phyloP scores from a whole-genome alignment of 345 rosid genomes.

The Gossypium anomalum region DNA sequence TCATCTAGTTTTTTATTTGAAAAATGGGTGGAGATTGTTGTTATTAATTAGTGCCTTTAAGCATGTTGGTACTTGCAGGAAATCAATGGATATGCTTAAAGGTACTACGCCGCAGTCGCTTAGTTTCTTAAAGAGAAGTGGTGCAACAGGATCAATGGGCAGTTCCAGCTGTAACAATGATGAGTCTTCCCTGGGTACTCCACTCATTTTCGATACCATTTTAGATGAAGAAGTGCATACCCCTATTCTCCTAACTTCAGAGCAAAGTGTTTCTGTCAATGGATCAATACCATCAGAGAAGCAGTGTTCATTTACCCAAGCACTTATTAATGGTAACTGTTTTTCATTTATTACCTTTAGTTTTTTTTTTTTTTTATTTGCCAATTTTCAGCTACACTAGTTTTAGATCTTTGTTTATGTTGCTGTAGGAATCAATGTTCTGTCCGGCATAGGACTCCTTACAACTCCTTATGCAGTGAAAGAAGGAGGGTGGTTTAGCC shows the following conservation, averaged over 20 bases:
- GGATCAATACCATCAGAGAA: background rate
- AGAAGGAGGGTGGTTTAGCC: constrained; percentile 83
- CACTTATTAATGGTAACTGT: constrained; percentile 14
- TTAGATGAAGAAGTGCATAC: background rate
- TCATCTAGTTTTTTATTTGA: no score
- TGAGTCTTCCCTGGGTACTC: background rate
- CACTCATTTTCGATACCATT: background rate
- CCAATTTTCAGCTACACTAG: background rate
- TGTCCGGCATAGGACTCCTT: constrained; percentile 66
- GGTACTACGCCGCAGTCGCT: constrained; percentile 1
- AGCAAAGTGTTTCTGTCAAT: background rate
- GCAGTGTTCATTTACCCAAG: constrained; percentile 8
- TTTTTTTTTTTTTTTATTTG: background rate
- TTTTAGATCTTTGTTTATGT: background rate
- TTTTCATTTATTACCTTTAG: background rate
- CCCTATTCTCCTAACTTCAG: background rate
- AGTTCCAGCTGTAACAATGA: background rate
- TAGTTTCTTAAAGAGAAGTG: background rate
- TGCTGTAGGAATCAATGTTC: constrained; percentile 30
- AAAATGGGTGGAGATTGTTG: no score
- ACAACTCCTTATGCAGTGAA: constrained; percentile 69
- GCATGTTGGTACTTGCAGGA: background rate
- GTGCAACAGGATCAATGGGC: background rate
- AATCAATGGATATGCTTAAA: constrained; percentile 13
- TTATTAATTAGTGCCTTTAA: no score